Base-by-base conservation (phyloP, 202 grass and related monocot species). In the Elaeis oleifera region DNA sequence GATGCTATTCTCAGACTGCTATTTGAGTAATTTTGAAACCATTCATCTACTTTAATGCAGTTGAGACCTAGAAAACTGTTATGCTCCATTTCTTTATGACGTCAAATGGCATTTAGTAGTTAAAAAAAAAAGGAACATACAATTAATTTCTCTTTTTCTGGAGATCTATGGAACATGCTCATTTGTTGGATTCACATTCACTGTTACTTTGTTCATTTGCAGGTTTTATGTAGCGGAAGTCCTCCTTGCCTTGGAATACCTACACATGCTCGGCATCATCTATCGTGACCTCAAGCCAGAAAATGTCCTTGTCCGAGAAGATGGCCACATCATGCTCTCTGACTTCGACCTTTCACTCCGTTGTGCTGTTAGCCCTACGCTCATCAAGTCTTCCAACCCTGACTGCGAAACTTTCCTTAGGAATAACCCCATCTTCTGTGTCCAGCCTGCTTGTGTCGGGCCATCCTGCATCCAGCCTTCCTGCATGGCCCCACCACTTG, bases 251-350 rank as follows among this genome's bases (percentile, higher is more conserved):
- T 57, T 91, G 54, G 88, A 91, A 68, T 91, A 91, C 56, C 71
- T 91, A 0, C 88, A 91, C 59, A 91, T 91, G 88, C 77, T 91
- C 6, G 88, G 88, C 56, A 84, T 91, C 57, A 84, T 91, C 80
- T 91, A 91, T 71, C 83, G 83, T 58, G 88, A 91, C 61, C 69
- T 91, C 29, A 91, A 91, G 74, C 88, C 88, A 70, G 88, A 91
- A 72, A 91, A 91, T 67, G 88, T 91, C 64, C 81, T 91, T 51
- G 88, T 91, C 22, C 74, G 88, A 81, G 88, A 91, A 76, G 88
- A 91, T 53, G 88, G 88, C 64, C 88, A 91, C 58, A 87, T 91
- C 68, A 91, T 91, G 88, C 71, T 91, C 59, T 91, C 88, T 0
- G 88, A 91, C 79, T 91, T 91, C 52, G 88, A 91, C 69, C 82